Evolutionary conservation across 2,329 filamentous ascomycete species (phyloP), one percentile per base, ranked within the genome.

Genomic region (Trichophyton schoenleinii): DNA sequence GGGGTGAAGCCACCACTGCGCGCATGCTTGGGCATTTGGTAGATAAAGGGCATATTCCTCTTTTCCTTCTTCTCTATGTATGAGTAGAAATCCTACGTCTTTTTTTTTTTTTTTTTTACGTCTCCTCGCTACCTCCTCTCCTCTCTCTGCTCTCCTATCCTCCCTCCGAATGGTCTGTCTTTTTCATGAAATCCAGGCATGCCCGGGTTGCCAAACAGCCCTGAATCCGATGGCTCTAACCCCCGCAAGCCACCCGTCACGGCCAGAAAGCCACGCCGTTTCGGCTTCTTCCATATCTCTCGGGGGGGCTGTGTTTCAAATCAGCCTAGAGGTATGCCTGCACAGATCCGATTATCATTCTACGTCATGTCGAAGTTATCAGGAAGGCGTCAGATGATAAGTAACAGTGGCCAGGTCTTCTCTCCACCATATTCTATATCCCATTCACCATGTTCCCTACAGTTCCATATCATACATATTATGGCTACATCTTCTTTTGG

Each of bases 11-110:
- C n/a, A 36, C 18, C 28, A 28, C 15, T 55, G 52, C 18, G 52
- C n/a, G 52, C 52, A 55, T 55, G 52, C 52, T 31, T 55, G 52
- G 52, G 52, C 15, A 55, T 55, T 36, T 55, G 52, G 52, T 55
- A 55, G 52, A 55, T 34, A 55, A 36, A 52, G 22, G 46, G 46
- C 34, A 13, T 38, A 52, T 52, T 22, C 25, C 46, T 52, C 25
- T 28, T 28, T 36, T 36, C 34, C 9, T 38, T 38, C 34, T 38
- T 13, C 46, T n/a, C 20, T 55, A 15, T 55, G 52, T 36, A 55
- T 36, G 15, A 55, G 52, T 55, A 55, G 52, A 55, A 44, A 55
- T 55, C 34, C 31, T 55, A 55, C 31, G 15, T 55, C 15, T 36
- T 31, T 31, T n/a, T 53, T 53, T 3, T 34, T 22, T 31, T 31